Conservation (phyloP, 192 early-diverging fungal species). For the Coemansia sp. region DNA sequence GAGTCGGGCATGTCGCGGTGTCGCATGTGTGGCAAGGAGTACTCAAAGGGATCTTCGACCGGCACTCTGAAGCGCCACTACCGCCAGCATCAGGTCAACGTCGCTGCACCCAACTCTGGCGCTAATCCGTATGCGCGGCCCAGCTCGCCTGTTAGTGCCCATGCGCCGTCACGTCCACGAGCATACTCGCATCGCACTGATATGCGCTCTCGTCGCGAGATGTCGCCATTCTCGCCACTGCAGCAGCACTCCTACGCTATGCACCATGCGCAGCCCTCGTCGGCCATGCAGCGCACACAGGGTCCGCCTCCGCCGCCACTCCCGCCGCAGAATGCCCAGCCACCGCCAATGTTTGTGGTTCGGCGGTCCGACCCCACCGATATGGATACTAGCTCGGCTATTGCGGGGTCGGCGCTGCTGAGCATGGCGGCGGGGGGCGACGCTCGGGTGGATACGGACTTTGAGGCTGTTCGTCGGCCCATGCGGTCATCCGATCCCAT, state of each 20-base stretch:
- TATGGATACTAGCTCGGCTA: slow-evolving; percentile 43
- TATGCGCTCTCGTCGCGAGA: slow-evolving; percentile 25
- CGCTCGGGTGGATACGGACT: slow-evolving; percentile 14
- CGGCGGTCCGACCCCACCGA: slow-evolving; percentile 15
- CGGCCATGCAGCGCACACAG: background rate
- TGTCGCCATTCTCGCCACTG: slow-evolving; percentile 32
- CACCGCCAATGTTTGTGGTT: background rate
- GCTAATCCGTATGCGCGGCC: slow-evolving; percentile 11
- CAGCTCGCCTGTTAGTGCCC: slow-evolving; percentile 9
- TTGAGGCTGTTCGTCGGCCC: slow-evolving; percentile 20
- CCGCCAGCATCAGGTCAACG: slow-evolving; percentile 49
- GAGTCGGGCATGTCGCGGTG: slow-evolving; percentile 55
- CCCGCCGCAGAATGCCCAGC: slow-evolving; percentile 1
- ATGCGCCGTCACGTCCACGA: slow-evolving; percentile 28
- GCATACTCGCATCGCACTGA: slow-evolving; percentile 51
- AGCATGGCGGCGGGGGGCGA: slow-evolving; percentile 51
- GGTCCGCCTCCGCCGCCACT: slow-evolving; percentile 2
- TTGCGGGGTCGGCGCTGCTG: slow-evolving; percentile 51
- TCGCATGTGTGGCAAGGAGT: slow-evolving; percentile 50
- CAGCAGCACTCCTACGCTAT: background rate
- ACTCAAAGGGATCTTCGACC: slow-evolving; percentile 53
- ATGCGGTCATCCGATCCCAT: slow-evolving; percentile 45
- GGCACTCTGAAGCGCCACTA: slow-evolving; percentile 55
- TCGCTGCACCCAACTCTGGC: slow-evolving; percentile 16
- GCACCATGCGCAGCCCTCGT: background rate